Conservation (phyloP, 371 early-diverging fungal genomes). For the Actinomortierella ambigua region DNA sequence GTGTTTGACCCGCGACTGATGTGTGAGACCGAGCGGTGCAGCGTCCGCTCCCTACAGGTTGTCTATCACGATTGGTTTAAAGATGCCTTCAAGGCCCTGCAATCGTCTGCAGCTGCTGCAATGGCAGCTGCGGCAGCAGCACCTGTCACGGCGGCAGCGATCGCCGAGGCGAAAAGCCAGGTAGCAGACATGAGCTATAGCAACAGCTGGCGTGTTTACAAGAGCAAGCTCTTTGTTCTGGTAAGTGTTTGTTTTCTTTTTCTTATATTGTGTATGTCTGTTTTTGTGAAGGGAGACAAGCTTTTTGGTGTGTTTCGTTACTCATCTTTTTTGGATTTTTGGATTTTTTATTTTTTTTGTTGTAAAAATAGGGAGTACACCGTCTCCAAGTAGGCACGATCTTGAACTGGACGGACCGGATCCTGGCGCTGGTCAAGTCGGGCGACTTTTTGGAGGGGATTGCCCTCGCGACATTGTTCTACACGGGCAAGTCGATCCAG, state of each 20-base stretch:
- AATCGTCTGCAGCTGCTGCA: conserved; percentile 12
- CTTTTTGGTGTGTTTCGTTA: background rate
- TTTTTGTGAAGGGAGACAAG: background rate
- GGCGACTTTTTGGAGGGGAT: conserved; percentile 80
- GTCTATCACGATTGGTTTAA: conserved; percentile 73
- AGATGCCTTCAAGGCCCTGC: conserved; percentile 32
- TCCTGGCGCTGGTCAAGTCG: conserved; percentile 68
- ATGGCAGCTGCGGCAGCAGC: conserved; percentile 3
- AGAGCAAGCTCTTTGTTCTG: conserved; percentile 70
- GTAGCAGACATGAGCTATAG: conserved; percentile 74
- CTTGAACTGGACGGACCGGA: conserved; percentile 79
- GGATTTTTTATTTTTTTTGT: background rate
- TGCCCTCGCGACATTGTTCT: conserved; percentile 67
- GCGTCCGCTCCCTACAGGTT: conserved; percentile 59
- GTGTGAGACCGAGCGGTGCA: conserved; percentile 65
- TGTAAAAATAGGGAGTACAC: conserved; percentile 64
- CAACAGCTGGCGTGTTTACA: conserved; percentile 69
- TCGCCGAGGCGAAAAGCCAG: conserved; percentile 30
- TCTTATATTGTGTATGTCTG: background rate
- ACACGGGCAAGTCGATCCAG: conserved; percentile 63
- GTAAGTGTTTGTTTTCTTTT: conserved; percentile 44
- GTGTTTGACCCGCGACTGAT: conserved; percentile 70
- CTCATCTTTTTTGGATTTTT: background rate
- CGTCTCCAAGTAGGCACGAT: conserved; percentile 70
- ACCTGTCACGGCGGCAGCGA: conserved; percentile 3